Evolutionary conservation across 345 rosid genomes (phyloP), one percentile per base, ranked within the genome.

Genomic region (Sisymbrium irio): DNA sequence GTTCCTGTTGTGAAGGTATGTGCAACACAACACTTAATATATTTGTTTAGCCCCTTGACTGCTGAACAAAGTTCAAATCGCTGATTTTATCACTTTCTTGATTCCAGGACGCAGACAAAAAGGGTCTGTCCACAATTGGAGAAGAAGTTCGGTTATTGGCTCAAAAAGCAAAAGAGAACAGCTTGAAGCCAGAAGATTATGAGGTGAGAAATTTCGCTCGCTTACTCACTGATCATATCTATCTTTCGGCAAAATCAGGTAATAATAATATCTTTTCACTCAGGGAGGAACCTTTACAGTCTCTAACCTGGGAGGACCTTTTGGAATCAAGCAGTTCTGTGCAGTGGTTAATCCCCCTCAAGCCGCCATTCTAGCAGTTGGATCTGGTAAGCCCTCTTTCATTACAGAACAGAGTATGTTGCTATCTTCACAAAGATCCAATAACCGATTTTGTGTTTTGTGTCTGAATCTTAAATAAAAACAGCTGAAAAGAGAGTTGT

Each of bases 251-350:
- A 3, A 62, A 25, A 25, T 13, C 18, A 10, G 46, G 61, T 47
- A 30, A 70, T 10, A 30, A 30, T 20, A 40, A 19, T 32, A 11
- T 39, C 11, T 39, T 61, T 35, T 60, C 19, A 66, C 78, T 35
- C 90, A 95, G 99, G 98, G 98, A 78, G 99, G 99, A 62, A 92
- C 99, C 11, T 95, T 95, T 69, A 86, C 98, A 0, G 98, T 95
- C 6, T 86, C 99, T 51, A 95, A 95, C 82, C 81, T 95, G 85
- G 80, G 80, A 71, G 99, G 98, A 61, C 98, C 99, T 12, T 92
- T 90, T 37, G 98, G 96, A 17, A 79, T 96, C 79, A 92, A 89
- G 84, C 98, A 95, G 77, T 90, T 95, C 69, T 87, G 98, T 77
- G 99, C 96, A 64, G 92, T 95, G 32, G 79, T 95, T 44, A 95